These are phyloP conservation scores for Malassezia cuniculi DNA, from an alignment of 1,284 basidiomycete species.

Conservation along the genomic window DNA sequence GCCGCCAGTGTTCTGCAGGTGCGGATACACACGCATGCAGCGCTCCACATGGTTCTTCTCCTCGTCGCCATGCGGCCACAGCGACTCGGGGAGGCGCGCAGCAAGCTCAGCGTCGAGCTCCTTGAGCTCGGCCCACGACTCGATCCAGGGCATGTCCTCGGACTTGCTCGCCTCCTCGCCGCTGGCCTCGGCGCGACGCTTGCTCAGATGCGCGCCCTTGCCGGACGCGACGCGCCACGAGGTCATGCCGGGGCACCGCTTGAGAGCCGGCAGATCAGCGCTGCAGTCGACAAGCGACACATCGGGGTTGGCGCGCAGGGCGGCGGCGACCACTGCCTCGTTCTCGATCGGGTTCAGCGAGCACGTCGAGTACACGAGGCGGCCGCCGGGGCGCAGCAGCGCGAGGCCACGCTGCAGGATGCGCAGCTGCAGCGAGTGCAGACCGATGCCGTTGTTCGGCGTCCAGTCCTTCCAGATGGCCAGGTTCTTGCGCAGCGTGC, in stretches of 20 bases:
- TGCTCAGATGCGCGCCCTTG: conserved; percentile 26
- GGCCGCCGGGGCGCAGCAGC: conserved; percentile 69
- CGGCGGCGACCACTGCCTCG: conserved; percentile 84
- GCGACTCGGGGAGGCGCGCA: conserved; percentile 23
- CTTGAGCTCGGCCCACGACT: conserved; percentile 31
- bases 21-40: conserved; percentile 56
- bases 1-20: conserved; percentile 90
- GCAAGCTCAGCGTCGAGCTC: conserved; percentile 32
- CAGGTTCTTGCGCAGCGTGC: conserved; percentile 84
- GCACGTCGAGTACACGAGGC: conserved; percentile 95
- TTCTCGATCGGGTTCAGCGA: conserved; percentile 96
- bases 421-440: conserved; percentile 83
- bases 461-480: conserved; percentile 92
- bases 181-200: conserved; percentile 20
- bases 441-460: conserved; percentile 71
- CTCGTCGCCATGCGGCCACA: conserved; percentile 43
- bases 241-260: conserved; percentile 50
- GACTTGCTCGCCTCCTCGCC: conserved; percentile 13
- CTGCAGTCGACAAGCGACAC: conserved; percentile 74
- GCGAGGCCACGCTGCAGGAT: conserved; percentile 85
- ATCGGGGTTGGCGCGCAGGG: conserved; percentile 48
- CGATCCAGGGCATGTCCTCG: conserved; percentile 30
- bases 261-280: conserved; percentile 57
- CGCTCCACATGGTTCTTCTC: conserved; percentile 25
- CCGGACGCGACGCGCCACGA: conserved; percentile 40